Evolutionary conservation across 2,329 filamentous ascomycete genomes (phyloP).

Genomic region (Reticulascus tulasneorum): DNA sequence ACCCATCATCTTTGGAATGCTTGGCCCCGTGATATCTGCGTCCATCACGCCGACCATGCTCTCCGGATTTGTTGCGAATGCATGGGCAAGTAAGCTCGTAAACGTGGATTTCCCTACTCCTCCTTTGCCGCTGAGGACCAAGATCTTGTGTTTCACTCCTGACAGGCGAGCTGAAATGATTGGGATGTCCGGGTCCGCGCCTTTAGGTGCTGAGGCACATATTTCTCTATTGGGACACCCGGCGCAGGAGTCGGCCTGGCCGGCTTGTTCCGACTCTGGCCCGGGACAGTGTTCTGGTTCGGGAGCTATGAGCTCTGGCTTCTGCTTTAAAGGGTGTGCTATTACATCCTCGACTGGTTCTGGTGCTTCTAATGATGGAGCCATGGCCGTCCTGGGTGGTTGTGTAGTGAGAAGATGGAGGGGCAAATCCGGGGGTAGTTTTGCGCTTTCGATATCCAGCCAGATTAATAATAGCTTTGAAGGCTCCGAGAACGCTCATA

Average conservation of each 20-base stretch:
- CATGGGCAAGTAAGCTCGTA: constrained; percentile 80
- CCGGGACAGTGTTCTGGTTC: constrained; percentile 97
- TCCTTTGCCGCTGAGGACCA: constrained; percentile 91
- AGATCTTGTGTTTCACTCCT: constrained; percentile 83
- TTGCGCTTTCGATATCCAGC: too few species aligned
- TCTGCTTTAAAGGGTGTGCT: constrained; percentile 69
- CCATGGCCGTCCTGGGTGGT: constrained; percentile 49
- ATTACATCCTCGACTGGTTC: constrained; percentile 73
- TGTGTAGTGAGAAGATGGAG: constrained; percentile 2
- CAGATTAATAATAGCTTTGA: too few species aligned
- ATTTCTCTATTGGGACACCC: constrained; percentile 95
- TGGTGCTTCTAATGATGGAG: constrained; percentile 74
- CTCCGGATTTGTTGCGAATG: constrained; percentile 76
- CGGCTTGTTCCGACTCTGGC: constrained; percentile 70
- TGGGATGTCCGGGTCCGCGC: constrained; percentile 90
- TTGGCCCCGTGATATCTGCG: constrained; percentile 94
- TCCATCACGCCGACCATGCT: constrained; percentile 92
- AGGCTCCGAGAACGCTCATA: too few species aligned
- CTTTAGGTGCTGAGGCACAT: constrained; percentile 90
- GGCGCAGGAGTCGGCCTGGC: constrained; percentile 76
- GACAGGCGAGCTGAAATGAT: constrained; percentile 80
- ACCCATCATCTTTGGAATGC: constrained; percentile 98
- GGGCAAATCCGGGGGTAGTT: not conserved
- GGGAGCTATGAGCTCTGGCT: constrained; percentile 84
- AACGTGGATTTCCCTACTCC: constrained; percentile 97